These are phyloP conservation scores for Hypoxylon fuscum DNA, from an alignment of 495 filamentous ascomycete species.

Conservation along the genomic window DNA sequence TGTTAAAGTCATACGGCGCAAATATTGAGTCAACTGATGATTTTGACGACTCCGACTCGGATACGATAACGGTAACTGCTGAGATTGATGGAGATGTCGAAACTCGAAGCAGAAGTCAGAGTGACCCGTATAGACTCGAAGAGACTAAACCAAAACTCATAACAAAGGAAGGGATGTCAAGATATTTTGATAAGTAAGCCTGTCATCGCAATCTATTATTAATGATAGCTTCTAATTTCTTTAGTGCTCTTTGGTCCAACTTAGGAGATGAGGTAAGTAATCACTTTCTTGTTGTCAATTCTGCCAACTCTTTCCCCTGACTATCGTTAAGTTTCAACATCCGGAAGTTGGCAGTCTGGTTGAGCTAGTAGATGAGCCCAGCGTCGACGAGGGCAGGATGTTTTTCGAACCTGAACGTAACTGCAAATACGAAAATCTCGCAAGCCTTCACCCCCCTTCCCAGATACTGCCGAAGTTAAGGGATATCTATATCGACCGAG, in stretches of 20 bases:
- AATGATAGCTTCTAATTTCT: not conserved
- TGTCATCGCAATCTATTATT: not conserved
- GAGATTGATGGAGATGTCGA: conserved; percentile 3
- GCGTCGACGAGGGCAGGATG: conserved; percentile 6
- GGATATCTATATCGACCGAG: conserved; percentile 60
- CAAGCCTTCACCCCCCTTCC: conserved; percentile 40
- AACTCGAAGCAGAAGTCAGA: not conserved
- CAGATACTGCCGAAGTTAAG: conserved; percentile 47
- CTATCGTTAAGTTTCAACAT: conserved; percentile 10
- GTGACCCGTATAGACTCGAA: conserved; percentile 4
- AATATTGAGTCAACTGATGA: conserved; percentile 25
- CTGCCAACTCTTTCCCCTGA: not conserved
- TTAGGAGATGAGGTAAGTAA: conserved; percentile 22
- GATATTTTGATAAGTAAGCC: conserved; percentile 34
- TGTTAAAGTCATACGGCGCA: conserved; percentile 32
- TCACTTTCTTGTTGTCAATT: not conserved
- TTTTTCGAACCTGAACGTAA: conserved; percentile 50
- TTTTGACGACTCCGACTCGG: conserved; percentile 21
- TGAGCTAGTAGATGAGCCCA: conserved; percentile 14
- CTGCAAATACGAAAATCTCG: conserved; percentile 36
- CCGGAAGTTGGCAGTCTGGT: conserved; percentile 11
- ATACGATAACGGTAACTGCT: conserved; percentile 13
- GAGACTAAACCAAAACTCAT: conserved; percentile 25
- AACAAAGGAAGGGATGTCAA: conserved; percentile 27
- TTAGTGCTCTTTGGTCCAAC: conserved; percentile 23